Evolutionary conservation across 179 eudicot genomes (phyloP).

Genomic region (Nepenthes alata): DNA sequence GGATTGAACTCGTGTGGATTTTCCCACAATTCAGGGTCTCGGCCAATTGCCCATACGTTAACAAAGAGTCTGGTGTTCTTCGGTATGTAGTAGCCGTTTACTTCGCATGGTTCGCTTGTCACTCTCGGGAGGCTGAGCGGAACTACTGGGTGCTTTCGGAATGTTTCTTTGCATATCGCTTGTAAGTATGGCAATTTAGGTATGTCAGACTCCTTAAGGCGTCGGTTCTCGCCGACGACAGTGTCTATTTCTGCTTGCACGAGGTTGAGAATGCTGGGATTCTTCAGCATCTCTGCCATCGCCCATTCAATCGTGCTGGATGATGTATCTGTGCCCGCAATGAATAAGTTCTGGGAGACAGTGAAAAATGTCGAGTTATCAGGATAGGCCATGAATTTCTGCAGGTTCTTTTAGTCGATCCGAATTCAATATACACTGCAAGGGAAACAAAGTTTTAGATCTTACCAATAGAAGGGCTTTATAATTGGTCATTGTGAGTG

Average conservation of each 20-base stretch:
- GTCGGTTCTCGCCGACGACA: constrained; percentile 13
- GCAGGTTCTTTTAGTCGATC: no score
- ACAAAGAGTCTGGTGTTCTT: constrained; percentile 10
- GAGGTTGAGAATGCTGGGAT: constrained; percentile 9
- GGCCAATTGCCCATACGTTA: constrained; percentile 20
- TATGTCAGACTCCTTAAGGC: constrained; percentile 16
- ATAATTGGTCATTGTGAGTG: constrained; percentile 16
- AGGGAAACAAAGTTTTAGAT: no score
- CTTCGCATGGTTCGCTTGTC: constrained; percentile 9
- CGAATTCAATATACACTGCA: no score
- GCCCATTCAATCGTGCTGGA: constrained; percentile 20
- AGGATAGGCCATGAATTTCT: no score
- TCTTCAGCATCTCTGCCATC: constrained; percentile 14
- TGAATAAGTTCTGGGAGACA: constrained; percentile 15
- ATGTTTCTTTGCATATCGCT: constrained; percentile 18
- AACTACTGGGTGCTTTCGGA: constrained; percentile 16
- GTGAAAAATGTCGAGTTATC: not conserved
- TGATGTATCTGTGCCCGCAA: constrained; percentile 19
- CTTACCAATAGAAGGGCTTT: constrained; percentile 25
- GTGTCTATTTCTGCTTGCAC: constrained; percentile 14
- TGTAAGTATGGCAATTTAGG: constrained; percentile 13
- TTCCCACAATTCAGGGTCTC: constrained; percentile 16
- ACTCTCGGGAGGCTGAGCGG: constrained; percentile 17
- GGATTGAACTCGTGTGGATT: constrained; percentile 8
- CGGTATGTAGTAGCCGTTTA: constrained; percentile 19